These are phyloP conservation scores for Vaccinium darrowii DNA, from an alignment of 148 eudicot species.

Conservation along the genomic window DNA sequence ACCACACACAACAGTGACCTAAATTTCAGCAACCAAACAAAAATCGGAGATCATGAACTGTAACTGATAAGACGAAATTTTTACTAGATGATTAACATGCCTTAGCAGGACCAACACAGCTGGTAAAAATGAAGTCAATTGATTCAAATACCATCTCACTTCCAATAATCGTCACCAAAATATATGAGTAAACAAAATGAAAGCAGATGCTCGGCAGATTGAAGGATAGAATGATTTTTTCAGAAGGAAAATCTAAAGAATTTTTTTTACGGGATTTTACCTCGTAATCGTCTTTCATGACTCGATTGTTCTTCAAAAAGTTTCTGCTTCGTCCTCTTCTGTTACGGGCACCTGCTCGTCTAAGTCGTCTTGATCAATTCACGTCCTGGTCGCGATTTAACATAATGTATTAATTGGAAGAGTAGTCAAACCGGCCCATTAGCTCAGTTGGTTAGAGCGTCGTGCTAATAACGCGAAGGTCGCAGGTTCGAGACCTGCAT, in stretches of 20 bases:
- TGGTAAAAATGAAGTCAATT: background rate
- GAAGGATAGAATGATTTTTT: background rate
- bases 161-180: background rate
- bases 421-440: constrained; percentile 12
- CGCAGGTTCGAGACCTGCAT: constrained; percentile 89
- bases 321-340: background rate
- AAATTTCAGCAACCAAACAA: background rate
- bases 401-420: too few species aligned
- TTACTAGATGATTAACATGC: too few species aligned
- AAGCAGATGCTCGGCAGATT: background rate
- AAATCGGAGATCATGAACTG: background rate
- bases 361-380: background rate
- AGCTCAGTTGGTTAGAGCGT: constrained; percentile 36
- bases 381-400: too few species aligned
- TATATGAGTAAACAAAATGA: background rate
- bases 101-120: background rate
- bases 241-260: background rate
- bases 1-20: background rate
- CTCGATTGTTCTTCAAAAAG: background rate
- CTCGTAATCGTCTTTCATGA: constrained; percentile 22
- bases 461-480: constrained; percentile 97
- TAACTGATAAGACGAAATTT: background rate
- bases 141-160: background rate
- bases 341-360: background rate
- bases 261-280: background rate